These are phyloP conservation scores for Yamadazyma spencermartinsiae DNA, from an alignment of 1,139 yeast genomes.

Conservation along the genomic window DNA sequence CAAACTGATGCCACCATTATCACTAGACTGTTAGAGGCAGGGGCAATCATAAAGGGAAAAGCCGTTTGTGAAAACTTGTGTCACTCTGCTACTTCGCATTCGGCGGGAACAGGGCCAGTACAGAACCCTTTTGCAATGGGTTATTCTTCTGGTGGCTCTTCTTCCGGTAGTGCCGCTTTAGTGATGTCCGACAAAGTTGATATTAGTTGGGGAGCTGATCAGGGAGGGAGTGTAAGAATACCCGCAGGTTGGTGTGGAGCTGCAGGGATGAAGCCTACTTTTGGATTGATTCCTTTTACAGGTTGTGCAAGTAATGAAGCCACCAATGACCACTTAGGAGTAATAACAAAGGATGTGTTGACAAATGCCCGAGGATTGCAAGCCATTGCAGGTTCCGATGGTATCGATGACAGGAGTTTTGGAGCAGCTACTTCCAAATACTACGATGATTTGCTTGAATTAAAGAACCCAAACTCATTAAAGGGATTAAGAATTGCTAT, in stretches of 20 bases:
- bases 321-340: constrained; percentile 18
- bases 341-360: constrained; percentile 23
- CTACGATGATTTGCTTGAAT: constrained; percentile 39
- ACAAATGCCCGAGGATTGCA: constrained; percentile 29
- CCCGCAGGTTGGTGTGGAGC: constrained; percentile 19
- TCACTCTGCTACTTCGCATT: constrained; percentile 34
- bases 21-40: constrained; percentile 29
- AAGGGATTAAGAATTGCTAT: constrained; percentile 49
- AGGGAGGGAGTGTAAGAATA: constrained; percentile 17
- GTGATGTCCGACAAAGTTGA: constrained; percentile 15
- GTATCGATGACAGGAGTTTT: constrained; percentile 28
- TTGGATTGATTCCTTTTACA: constrained; percentile 17
- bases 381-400: constrained; percentile 35
- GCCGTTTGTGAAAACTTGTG: constrained; percentile 38
- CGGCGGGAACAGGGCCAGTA: constrained; percentile 26
- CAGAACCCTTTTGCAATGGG: constrained; percentile 17
- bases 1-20: constrained; percentile 36
- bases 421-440: constrained; percentile 15
- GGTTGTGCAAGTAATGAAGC: constrained; percentile 18
- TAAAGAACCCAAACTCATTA: constrained; percentile 31
- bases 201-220: constrained; percentile 17
- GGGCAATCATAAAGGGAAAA: constrained; percentile 32
- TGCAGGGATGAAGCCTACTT: constrained; percentile 17
- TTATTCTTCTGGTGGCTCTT: constrained; percentile 17
- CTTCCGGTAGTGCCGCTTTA: constrained; percentile 17